Evolutionary conservation across 2,329 filamentous ascomycete genomes (phyloP), one percentile per base, ranked within the genome.

Genomic region (Pseudomassariella vexata): DNA sequence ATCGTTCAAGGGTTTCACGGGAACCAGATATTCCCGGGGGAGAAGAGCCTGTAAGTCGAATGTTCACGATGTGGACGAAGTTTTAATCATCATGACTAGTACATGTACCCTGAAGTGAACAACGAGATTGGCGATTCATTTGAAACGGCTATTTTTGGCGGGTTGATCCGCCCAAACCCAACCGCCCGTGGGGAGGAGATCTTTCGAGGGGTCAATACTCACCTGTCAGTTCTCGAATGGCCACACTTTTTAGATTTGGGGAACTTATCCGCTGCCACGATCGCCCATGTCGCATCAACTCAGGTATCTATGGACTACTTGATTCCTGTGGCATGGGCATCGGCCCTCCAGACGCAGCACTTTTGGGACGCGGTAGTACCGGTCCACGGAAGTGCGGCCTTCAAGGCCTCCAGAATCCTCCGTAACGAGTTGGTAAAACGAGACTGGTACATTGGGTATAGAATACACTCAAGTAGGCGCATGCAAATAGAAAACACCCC

Each of bases 351-450:
- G 9, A 34, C 20, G 9, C 22, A 33, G 10, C 5, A 9, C 12
- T 36, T 24, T 16, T 36, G 34, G 34, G 19, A 16, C 5, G 7
- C 10, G 5, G 30, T 33, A 15, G 29, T 32, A 4, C 12, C 16
- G 9, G 27, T 20, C 15, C 22, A 23, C 19, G 23, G 32, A 6
- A 23, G 16, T 10, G 7, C 7, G 6, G 19, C 25, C 5, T 22
- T 34, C 17, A n/a, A 15, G 5, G 24, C 31, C 9, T 19, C 31
- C 7, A 21, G 14, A 19, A 17, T 34, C 18, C 28, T 34, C 15
- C 31, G 31, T 17, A 15, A 17, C 10, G 19, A 34, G 17, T 7
- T 21, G 15, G 7, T 5, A 24, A 22, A 9, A n/a, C 7, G 20
- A 11, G 9, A 8, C 4, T 10, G 9, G 29, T 22, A 16, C 19